phyloP scores from a whole-genome alignment of 2,329 filamentous ascomycete species.

The Botrytis elliptica region DNA sequence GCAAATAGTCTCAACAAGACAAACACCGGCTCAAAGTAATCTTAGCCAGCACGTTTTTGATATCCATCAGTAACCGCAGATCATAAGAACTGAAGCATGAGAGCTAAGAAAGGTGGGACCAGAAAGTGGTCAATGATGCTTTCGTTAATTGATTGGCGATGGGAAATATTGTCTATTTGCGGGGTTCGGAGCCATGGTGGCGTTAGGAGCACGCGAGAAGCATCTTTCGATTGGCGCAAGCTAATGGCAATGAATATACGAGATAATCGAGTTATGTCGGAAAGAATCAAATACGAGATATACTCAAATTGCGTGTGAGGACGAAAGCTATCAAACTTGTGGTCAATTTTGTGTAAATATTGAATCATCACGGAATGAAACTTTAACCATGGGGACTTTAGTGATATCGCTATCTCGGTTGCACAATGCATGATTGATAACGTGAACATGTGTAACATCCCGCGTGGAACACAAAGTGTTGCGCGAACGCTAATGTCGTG shows the following conservation, averaged over 20 bases:
- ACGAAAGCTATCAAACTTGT: not conserved
- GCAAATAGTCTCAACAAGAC: not conserved
- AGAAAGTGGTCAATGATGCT: not conserved
- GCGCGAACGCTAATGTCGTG: not conserved
- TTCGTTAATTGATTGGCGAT: not conserved
- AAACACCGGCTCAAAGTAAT: not conserved
- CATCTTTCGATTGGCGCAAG: not conserved
- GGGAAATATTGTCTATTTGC: not conserved
- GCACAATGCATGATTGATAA: not conserved
- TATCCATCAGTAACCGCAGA: rapidly evolving
- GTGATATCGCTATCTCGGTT: not conserved
- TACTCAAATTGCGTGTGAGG: no score
- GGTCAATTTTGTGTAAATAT: not conserved
- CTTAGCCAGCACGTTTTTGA: not conserved
- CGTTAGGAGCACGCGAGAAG: not conserved
- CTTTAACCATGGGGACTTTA: not conserved
- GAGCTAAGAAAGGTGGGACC: no score
- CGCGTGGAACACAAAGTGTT: not conserved
- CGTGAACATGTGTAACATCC: not conserved
- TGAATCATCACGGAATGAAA: not conserved
- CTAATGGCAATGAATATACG: not conserved
- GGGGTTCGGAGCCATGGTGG: no score
- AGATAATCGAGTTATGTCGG: not conserved
- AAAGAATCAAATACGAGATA: not conserved
- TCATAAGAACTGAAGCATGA: not conserved